Percentiles rank a stretch among this genome's conserved stretches.
phyloP scores from a whole-genome alignment of 768 basidiomycete genomes.

The Podaxis sp. region DNA sequence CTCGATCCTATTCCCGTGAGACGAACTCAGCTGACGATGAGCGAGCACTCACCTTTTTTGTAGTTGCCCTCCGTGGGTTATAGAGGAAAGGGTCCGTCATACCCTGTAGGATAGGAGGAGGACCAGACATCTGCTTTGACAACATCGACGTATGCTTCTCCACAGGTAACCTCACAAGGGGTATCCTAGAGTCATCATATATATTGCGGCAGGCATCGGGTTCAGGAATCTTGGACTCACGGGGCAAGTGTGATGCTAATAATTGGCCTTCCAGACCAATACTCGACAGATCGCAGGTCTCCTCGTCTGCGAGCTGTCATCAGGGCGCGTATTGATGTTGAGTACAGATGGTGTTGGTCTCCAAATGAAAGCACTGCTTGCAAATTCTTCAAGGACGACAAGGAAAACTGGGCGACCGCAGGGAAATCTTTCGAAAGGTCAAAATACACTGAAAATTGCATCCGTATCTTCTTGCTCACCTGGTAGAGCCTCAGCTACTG shows the following conservation, averaged over 20 bases:
- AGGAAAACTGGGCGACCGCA: constrained; percentile 83
- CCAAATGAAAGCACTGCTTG: constrained; percentile 64
- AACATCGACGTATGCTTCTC: constrained; percentile 69
- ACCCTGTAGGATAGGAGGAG: constrained; percentile 53
- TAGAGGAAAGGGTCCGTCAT: constrained; percentile 85
- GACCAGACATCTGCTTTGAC: constrained; percentile 36
- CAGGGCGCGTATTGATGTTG: constrained; percentile 71
- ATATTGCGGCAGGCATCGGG: constrained; percentile 9
- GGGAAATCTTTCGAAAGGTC: constrained; percentile 61
- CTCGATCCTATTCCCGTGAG: constrained; percentile 42
- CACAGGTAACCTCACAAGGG: constrained; percentile 66
- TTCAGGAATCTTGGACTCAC: constrained; percentile 46
- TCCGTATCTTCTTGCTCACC: constrained; percentile 47
- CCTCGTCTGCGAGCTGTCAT: constrained; percentile 77
- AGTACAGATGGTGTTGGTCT: constrained; percentile 81
- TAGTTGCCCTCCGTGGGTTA: constrained; percentile 72
- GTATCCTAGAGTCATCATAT: constrained; percentile 47
- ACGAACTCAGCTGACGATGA: neutral
- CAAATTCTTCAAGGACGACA: constrained; percentile 81
- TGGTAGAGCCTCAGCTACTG: constrained; percentile 87
- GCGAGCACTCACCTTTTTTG: constrained; percentile 50
- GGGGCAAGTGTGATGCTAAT: constrained; percentile 75
- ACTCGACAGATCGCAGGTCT: constrained; percentile 66
- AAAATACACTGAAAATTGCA: neutral
- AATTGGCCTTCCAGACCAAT: constrained; percentile 85